Base-by-base conservation (phyloP, 2,329 filamentous ascomycete genomes). In the Dactylella cylindrospora region DNA sequence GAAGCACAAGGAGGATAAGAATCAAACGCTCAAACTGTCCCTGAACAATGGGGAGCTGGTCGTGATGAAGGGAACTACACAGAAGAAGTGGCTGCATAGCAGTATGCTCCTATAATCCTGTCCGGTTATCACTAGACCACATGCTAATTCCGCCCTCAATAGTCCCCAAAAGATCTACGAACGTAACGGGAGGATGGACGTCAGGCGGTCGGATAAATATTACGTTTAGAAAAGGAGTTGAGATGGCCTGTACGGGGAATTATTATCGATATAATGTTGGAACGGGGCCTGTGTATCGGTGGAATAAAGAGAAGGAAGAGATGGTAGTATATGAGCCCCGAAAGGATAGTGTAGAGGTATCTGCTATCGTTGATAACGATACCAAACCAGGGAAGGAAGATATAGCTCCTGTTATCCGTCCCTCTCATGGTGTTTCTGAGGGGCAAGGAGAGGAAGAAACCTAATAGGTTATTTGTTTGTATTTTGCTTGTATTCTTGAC, bases 221-320 rank as follows among this genome's bases (percentile, higher is more conserved):
- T 65, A 91, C 88, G 0, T 89, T 90, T 70, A 76, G 87, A 23
- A 79, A 78, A 66, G 87, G 85, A 15, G 78, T 88, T 76, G 77
- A 86, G 15, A 85, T 79, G 66, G 84, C 76, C 2, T 86, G 86
- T 1, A 90, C 86, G 22, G 84, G 88, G 68, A 91, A 91, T 72
- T 90, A 91, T 71, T 90, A 91, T 72, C 26, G 29, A 8, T 62
- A 55, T 22, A 62, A 62, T 13, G 57, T 62, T 2, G 49, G 49
- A 10, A 20, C 6, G 20, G 57, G 49, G 15, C 43, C 29, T n/a
- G 57, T 62, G 17, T 62, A 49, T 19, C 7, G 50, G 12, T 62
- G 57, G 57, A 26, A 62, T 38, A 35, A 44, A 8, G 25, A 19
- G 23, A 54, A 33, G 19, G 26, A 19, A 10, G 44, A 50, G 15